These are phyloP conservation scores for Trametes polyzona DNA, from an alignment of 1,284 basidiomycete species.

Conservation along the genomic window DNA sequence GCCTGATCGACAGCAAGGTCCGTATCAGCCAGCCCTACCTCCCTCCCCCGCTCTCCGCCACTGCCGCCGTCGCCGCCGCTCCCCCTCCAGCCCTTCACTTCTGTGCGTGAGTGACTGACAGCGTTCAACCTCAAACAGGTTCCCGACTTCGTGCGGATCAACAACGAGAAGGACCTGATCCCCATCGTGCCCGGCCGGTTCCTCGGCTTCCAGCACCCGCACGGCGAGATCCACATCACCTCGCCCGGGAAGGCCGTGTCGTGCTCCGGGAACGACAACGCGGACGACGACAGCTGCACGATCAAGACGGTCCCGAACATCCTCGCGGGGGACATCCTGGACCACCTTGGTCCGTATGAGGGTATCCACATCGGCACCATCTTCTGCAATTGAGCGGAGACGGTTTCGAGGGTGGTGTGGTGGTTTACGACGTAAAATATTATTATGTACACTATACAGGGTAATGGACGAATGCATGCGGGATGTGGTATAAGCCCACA, in stretches of 20 bases:
- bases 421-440: too few relatives aligned
- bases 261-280: constrained; percentile 48
- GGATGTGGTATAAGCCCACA: too few relatives aligned
- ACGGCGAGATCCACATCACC: constrained; percentile 43
- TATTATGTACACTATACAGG: not conserved
- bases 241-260: constrained; percentile 34
- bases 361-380: constrained; percentile 55
- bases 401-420: too few relatives aligned
- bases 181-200: constrained; percentile 45
- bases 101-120: not conserved
- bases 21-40: not conserved
- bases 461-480: not conserved
- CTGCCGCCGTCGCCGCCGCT: too few relatives aligned
- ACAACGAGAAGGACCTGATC: constrained; percentile 43
- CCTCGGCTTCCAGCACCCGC: constrained; percentile 43
- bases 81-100: too few relatives aligned
- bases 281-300: constrained; percentile 49
- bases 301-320: constrained; percentile 50
- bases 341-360: constrained; percentile 61
- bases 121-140: constrained; percentile 24
- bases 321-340: constrained; percentile 43
- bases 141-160: constrained; percentile 40
- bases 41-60: too few relatives aligned
- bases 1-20: constrained; percentile 37
- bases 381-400: constrained; percentile 41